Evolutionary conservation across 1,284 basidiomycete species (phyloP).

Genomic region (Spongiforma sp.): DNA sequence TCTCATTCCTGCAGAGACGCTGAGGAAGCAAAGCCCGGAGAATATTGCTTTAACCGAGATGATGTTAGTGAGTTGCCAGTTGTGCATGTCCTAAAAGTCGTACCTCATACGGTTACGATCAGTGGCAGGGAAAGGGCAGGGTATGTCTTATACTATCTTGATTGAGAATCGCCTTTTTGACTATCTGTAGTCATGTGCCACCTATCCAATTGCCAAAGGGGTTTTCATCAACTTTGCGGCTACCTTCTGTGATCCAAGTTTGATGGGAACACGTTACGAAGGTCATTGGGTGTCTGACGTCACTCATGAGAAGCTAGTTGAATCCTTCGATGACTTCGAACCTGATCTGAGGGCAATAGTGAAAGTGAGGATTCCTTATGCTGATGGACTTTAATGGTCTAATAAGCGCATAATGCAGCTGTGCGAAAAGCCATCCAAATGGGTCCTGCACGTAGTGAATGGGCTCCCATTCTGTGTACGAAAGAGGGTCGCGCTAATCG

Average conservation of each 20-base stretch:
- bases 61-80: slow-evolving; percentile 12
- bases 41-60: slow-evolving; percentile 11
- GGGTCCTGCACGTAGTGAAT: slow-evolving; percentile 38
- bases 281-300: slow-evolving; percentile 42
- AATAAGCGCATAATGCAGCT: slow-evolving; percentile 8
- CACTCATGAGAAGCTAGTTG: slow-evolving; percentile 33
- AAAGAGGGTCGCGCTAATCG: slow-evolving; percentile 39
- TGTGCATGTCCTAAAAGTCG: neutral
- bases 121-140: slow-evolving; percentile 21
- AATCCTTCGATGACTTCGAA: slow-evolving; percentile 46
- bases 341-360: slow-evolving; percentile 45
- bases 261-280: slow-evolving; percentile 40
- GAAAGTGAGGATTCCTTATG: slow-evolving; percentile 34
- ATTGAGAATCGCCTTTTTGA: neutral
- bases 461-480: slow-evolving; percentile 37
- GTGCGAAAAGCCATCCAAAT: slow-evolving; percentile 29
- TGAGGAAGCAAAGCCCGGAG: slow-evolving; percentile 11
- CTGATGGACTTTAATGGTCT: too few relatives aligned
- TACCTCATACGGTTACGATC: neutral
- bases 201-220: slow-evolving; percentile 50
- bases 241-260: slow-evolving; percentile 39
- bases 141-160: neutral
- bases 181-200: slow-evolving; percentile 40
- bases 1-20: slow-evolving; percentile 21
- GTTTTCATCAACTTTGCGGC: slow-evolving; percentile 49